Conservation (phyloP, 495 filamentous ascomycete genomes). For the Penicillium macrosclerotiorum region DNA sequence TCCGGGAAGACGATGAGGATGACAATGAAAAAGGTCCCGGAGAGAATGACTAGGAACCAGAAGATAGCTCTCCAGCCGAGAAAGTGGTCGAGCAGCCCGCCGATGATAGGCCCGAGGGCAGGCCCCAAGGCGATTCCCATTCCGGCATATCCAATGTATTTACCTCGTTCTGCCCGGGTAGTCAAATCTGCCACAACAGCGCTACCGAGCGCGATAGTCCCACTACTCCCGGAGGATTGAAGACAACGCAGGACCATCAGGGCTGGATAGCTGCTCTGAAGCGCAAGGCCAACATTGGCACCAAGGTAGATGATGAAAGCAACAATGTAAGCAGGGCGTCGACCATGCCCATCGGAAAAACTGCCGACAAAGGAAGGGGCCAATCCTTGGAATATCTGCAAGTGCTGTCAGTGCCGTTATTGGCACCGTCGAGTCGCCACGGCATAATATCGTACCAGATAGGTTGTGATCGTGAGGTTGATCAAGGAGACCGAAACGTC, state of each 20-base stretch:
- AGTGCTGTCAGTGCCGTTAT: neutral
- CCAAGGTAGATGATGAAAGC: slow-evolving; percentile 43
- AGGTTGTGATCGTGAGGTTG: slow-evolving; percentile 47
- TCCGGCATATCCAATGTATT: slow-evolving; percentile 38
- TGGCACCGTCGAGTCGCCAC: neutral
- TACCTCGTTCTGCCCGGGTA: slow-evolving; percentile 44
- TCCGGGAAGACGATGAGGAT: slow-evolving; percentile 37
- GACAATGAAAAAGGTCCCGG: slow-evolving; percentile 32
- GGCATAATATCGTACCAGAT: slow-evolving; percentile 24
- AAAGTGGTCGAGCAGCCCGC: slow-evolving; percentile 61
- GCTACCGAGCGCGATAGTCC: slow-evolving; percentile 38
- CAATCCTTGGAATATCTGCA: slow-evolving; percentile 49
- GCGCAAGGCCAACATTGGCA: slow-evolving; percentile 48
- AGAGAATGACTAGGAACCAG: slow-evolving; percentile 68
- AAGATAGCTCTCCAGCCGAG: slow-evolving; percentile 72
- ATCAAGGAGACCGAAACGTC: slow-evolving; percentile 37
- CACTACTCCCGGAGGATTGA: slow-evolving; percentile 48
- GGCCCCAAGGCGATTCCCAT: slow-evolving; percentile 41
- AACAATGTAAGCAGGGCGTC: slow-evolving; percentile 44
- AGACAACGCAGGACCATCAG: slow-evolving; percentile 50
- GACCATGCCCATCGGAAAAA: slow-evolving; percentile 47
- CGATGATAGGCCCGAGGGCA: slow-evolving; percentile 60
- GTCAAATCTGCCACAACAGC: slow-evolving; percentile 43
- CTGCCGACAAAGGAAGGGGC: slow-evolving; percentile 46
- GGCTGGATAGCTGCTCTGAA: slow-evolving; percentile 43